phyloP scores from a whole-genome alignment of 345 rosid genomes.

The Gossypium herbaceum region DNA sequence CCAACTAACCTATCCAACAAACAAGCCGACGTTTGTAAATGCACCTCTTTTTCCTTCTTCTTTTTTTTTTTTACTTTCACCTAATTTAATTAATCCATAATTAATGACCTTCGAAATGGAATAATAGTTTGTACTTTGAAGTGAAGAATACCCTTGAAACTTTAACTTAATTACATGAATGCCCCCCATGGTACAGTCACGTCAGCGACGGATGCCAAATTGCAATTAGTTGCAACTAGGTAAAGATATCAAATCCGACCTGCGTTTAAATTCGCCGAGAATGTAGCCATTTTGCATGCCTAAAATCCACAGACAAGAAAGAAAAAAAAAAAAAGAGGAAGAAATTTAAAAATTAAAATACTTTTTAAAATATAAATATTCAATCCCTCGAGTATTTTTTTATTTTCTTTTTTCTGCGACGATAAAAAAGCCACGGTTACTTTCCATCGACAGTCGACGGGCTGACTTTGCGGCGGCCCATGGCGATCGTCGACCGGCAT shows the following conservation, averaged over 20 bases:
- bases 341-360: not conserved
- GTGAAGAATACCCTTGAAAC: not conserved
- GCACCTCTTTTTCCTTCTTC: not conserved
- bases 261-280: conserved; percentile 23
- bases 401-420: not conserved
- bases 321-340: not conserved
- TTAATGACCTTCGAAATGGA: not conserved
- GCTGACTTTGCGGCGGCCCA: conserved; percentile 17
- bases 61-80: conserved; percentile 2
- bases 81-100: conserved; percentile 6
- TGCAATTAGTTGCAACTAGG: conserved; percentile 12
- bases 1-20: conserved; percentile 37
- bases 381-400: conserved; percentile 7
- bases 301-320: not conserved
- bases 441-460: conserved; percentile 2
- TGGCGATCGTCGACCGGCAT: conserved; percentile 55
- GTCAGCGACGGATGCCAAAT: conserved; percentile 14
- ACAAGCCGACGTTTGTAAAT: conserved; percentile 35
- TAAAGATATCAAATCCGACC: conserved; percentile 31
- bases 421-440: not conserved
- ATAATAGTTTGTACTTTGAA: not conserved
- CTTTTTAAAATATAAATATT: not conserved
- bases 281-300: not conserved
- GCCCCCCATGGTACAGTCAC: not conserved
- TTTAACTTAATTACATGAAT: not conserved